phyloP scores from a whole-genome alignment of 2,329 filamentous ascomycete species.

The Chaetothyriales sp. region DNA sequence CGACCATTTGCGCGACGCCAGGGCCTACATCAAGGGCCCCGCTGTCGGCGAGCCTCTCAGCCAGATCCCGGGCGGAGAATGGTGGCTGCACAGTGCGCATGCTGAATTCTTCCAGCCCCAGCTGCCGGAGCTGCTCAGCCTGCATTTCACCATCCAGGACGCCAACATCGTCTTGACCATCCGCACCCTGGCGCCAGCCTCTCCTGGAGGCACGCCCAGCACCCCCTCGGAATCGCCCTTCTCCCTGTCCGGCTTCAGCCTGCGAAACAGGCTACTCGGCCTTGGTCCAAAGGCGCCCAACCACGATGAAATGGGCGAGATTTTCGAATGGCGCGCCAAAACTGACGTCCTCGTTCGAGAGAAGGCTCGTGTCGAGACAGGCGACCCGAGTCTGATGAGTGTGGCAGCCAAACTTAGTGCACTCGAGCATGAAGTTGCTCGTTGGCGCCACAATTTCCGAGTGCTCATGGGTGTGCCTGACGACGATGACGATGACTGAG shows the following conservation, averaged over 20 bases:
- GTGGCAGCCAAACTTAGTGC: slow-evolving; percentile 70
- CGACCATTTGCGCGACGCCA: slow-evolving; percentile 46
- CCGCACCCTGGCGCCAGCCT: slow-evolving; percentile 53
- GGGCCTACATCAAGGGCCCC: slow-evolving; percentile 40
- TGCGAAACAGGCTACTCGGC: slow-evolving; percentile 41
- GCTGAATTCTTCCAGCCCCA: slow-evolving; percentile 51
- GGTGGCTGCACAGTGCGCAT: slow-evolving; percentile 41
- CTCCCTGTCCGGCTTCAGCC: slow-evolving; percentile 39
- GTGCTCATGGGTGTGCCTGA: slow-evolving; percentile 57
- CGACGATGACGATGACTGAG: slow-evolving; percentile 13
- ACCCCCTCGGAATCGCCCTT: slow-evolving; percentile 49
- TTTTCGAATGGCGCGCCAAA: slow-evolving; percentile 51
- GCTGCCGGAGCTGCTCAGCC: slow-evolving; percentile 53
- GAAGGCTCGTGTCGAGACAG: slow-evolving; percentile 76
- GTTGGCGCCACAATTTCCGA: slow-evolving; percentile 56
- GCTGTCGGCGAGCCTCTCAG: slow-evolving; percentile 6
- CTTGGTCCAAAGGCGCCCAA: slow-evolving; percentile 36
- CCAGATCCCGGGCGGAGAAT: slow-evolving; percentile 31
- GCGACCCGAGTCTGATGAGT: slow-evolving; percentile 73
- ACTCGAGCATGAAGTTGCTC: slow-evolving; percentile 54
- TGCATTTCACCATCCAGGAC: slow-evolving; percentile 55
- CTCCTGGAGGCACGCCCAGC: slow-evolving; percentile 39
- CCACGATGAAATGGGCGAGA: slow-evolving; percentile 65
- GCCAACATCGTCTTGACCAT: slow-evolving; percentile 54
- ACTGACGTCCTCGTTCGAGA: slow-evolving; percentile 73